Base-by-base conservation (phyloP, 345 rosid genomes). In the Acer negundo region DNA sequence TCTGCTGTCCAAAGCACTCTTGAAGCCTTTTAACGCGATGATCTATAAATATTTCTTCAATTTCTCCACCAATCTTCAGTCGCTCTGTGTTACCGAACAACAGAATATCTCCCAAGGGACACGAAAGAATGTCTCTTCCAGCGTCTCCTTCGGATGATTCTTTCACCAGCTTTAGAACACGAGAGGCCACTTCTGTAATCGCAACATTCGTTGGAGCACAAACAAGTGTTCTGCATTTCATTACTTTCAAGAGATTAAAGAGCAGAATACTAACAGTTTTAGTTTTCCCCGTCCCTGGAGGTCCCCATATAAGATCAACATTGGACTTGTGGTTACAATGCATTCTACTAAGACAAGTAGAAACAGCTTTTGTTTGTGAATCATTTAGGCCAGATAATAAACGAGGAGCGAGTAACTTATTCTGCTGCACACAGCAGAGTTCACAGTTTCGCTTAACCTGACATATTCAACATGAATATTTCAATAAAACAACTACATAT, bases 251-350 rank as follows among this genome's bases (percentile, higher is more conserved):
- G 63, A 89, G 85, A 53, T 40, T 51, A 35, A 72, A 79, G 2
- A 87, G 83, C 67, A 89, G 23, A 31, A 66, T 40, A 20, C 87
- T 77, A 13, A 82, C 63, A 2, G 85, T 86, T 77, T 79, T 84
- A 5, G 92, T 89, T 74, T 89, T 89, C 59, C 92, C 92, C 2
- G 93, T 89, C 66, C 93, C 93, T 0, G 89, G 89, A 0, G 88
- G 89, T 3, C 93, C 93, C 90, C 89, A 86, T 42, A 89, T 77
- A 26, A 87, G 85, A 53, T 84, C 82, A 67, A 89, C 79, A 10
- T 47, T 16, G 7, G 84, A 63, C 80, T 49, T 77, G 75, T 86
- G 87, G 31, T 62, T 51, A 75, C 85, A 83, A n/a, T 51, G 51
- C n/a, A 65, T 17, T 70, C 67, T 81, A 51, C 10, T 9, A 59